Evolutionary conservation across 1,139 yeast genomes (phyloP), one percentile per base, ranked within the genome.

Genomic region (Saccharomyces pastorianus): DNA sequence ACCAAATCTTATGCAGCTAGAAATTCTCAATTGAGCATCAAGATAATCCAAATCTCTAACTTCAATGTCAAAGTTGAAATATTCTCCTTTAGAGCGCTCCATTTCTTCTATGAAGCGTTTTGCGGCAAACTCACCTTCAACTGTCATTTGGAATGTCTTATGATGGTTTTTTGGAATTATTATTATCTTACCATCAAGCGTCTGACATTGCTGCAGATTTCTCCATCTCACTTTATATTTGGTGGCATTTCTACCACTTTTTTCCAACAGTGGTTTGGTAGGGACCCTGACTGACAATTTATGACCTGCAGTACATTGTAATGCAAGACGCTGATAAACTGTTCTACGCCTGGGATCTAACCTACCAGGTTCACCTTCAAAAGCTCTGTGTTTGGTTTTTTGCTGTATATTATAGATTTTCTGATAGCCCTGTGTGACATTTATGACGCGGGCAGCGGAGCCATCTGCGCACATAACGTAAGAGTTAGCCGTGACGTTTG

Each of bases 401-500:
- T 74, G 72, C n/a, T 56, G 47, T 47, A 75, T 68, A 29, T 68
- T 62, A 56, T 70, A 76, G 68, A 75, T 74, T n/a, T 66, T 63
- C 53, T 73, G 77, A 25, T 54, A 56, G 57, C 77, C 79, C 61
- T 75, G 67, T 55, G 75, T 73, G 50, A 75, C 64, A 28, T 65
- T 70, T 50, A 68, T 67, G 46, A 76, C 76, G 20, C 59, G 57
- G 60, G 77, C 70, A 46, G 72, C 63, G 4, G 59, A 55, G 55
- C 79, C 79, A 59, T 76, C 78, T 54, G 70, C 70, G 63, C 78
- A 76, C 71, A 74, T 65, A 46, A 76, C 74, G 26, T 51, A 46
- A 14, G 74, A 76, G 58, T 76, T 76, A 51, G 68, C 64, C 17
- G 57, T 52, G 47, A 76, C 58, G 20, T 68, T 63, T 55, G 73